phyloP scores from a whole-genome alignment of 768 basidiomycete genomes.

The Baorangia bicolor region DNA sequence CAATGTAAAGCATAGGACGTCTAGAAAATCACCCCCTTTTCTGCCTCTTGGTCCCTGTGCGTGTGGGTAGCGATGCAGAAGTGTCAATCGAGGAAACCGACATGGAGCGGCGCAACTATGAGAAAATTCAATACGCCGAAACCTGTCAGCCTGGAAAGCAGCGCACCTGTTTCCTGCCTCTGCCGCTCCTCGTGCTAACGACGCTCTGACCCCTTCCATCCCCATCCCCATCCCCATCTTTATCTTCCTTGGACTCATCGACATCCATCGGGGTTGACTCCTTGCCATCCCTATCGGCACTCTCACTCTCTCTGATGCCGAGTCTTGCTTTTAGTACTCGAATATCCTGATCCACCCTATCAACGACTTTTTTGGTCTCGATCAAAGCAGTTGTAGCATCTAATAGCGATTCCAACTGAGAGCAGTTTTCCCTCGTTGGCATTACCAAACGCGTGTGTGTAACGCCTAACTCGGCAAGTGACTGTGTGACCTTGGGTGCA shows the following conservation, averaged over 20 bases:
- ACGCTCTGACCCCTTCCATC: slow-evolving; percentile 68
- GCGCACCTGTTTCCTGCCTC: slow-evolving; percentile 58
- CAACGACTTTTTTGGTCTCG: slow-evolving; percentile 87
- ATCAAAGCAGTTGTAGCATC: slow-evolving; percentile 71
- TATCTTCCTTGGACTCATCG: slow-evolving; percentile 40
- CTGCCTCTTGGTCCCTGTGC: slow-evolving; percentile 56
- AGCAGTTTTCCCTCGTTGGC: slow-evolving; percentile 85
- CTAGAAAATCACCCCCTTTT: slow-evolving; percentile 43
- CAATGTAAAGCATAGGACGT: slow-evolving; percentile 6
- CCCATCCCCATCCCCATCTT: slow-evolving; percentile 37
- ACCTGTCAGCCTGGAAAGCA: neutral
- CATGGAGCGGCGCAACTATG: slow-evolving; percentile 61
- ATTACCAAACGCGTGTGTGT: slow-evolving; percentile 79
- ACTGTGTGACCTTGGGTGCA: slow-evolving; percentile 72
- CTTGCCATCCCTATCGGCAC: slow-evolving; percentile 37
- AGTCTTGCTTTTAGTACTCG: slow-evolving; percentile 63
- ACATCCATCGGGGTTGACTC: slow-evolving; percentile 50
- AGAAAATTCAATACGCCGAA: neutral
- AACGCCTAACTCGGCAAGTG: slow-evolving; percentile 75
- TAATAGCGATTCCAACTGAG: slow-evolving; percentile 70
- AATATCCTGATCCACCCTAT: slow-evolving; percentile 86
- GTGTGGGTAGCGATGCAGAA: slow-evolving; percentile 47
- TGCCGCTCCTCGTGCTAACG: slow-evolving; percentile 52
- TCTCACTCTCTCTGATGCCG: slow-evolving; percentile 49
- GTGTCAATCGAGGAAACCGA: slow-evolving; percentile 79